Base-by-base conservation (phyloP, 2,329 filamentous ascomycete genomes). In the Ophiostoma sp. region DNA sequence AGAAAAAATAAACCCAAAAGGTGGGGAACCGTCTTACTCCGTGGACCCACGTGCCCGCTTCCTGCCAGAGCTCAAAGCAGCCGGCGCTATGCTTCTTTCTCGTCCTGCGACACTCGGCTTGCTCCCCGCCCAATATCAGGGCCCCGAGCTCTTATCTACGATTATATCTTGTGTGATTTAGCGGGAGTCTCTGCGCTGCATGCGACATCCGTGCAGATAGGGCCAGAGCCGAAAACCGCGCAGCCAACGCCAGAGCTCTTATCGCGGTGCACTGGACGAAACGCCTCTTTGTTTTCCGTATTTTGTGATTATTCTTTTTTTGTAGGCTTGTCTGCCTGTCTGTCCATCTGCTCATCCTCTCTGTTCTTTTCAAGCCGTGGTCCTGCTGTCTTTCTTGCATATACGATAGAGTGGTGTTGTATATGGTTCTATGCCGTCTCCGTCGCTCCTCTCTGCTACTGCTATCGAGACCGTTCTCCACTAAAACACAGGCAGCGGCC, bases 131-230 rank as follows among this genome's bases (percentile, higher is more conserved):
- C 49, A 55, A 55, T 55, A 55, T 55, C 27, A 14, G 11, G 12
- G 14, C n/a, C 49, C 36, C 18, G 4, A 40, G 55, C 55, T 60
- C 55, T 60, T 60, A 60, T 60, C 55, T 36, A 18, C 27, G 27
- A 14, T 40, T 36, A 3, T 8, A 11, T n/a, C 11, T 6, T 6
- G 5, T 52, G 47, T 5, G 16, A 16, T 52, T 8, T 11, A 8
- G 42, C 7, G 42, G 7, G 8, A 44, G 42, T 4, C 16, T 52
- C 47, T 52, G 8, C 49, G 14, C n/a, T 36, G 49, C 49, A 55
- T 55, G 49, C 49, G 49, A 55, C 18, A 55, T 55, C 49, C 49
- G 18, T 55, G 18, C 18, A 27, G 49, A 55, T 55, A 55, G 49
- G 18, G n/a, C n/a, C 49, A 55, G 14, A 27, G 49, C 49, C 9